These are phyloP conservation scores for Theileria parva DNA, from an alignment of 169 alveolate species.

Conservation along the genomic window DNA sequence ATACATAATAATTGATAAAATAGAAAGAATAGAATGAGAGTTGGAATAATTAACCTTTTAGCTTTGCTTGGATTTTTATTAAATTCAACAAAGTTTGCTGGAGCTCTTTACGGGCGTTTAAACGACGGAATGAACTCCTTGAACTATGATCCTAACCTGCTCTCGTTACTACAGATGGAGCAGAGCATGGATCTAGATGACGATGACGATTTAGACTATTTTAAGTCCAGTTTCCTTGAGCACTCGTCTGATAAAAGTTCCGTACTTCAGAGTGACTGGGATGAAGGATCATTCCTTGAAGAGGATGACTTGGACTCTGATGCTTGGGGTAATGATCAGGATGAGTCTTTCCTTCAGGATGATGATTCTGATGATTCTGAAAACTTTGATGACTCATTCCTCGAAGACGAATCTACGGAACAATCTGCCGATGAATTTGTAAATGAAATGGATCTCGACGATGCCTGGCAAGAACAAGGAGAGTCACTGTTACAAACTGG, in stretches of 20 bases:
- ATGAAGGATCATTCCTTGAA: slow-evolving; percentile 18
- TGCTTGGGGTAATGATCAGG: background rate
- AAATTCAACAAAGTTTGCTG: background rate
- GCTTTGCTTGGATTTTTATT: background rate
- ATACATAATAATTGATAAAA: background rate
- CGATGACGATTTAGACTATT: slow-evolving; percentile 9
- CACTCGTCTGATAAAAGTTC: background rate
- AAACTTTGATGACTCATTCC: background rate
- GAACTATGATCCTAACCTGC: slow-evolving; percentile 17
- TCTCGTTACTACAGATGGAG: slow-evolving; percentile 33
- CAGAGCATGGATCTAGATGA: slow-evolving; percentile 19
- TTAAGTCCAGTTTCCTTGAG: slow-evolving; percentile 7
- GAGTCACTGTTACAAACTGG: slow-evolving; percentile 8
- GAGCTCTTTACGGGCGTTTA: background rate
- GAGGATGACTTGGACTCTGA: slow-evolving; percentile 20
- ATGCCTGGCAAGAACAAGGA: slow-evolving; percentile 2
- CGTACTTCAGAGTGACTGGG: background rate
- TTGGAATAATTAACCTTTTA: slow-evolving; percentile 5
- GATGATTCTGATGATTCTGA: background rate
- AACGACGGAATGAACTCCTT: slow-evolving; percentile 4
- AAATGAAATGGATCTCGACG: background rate
- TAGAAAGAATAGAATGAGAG: slow-evolving; percentile 3
- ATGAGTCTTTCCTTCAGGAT: slow-evolving; percentile 18
- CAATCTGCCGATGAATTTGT: background rate
- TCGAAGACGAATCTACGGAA: slow-evolving; percentile 6